phyloP scores from a whole-genome alignment of 345 rosid genomes.

The Triadica sebifera region DNA sequence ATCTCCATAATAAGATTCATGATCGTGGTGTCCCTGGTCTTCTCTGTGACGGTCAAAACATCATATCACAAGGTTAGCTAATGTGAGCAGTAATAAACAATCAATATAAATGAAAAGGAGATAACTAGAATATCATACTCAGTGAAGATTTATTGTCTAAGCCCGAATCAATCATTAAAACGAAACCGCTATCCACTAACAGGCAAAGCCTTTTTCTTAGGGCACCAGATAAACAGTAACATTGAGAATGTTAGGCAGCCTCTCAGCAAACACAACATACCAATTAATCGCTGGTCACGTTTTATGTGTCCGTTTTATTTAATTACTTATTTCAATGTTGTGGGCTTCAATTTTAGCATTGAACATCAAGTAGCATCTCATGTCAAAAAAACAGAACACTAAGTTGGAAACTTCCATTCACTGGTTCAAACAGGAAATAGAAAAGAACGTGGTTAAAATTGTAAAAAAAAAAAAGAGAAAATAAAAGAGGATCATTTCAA shows the following conservation, averaged over 20 bases:
- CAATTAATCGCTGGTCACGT: too few relatives aligned
- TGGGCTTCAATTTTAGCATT: too few relatives aligned
- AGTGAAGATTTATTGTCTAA: background rate
- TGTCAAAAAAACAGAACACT: too few relatives aligned
- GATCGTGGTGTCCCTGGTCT: conserved; percentile 88
- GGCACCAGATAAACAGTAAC: background rate
- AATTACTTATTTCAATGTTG: too few relatives aligned
- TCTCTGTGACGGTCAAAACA: conserved; percentile 49
- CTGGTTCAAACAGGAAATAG: too few relatives aligned
- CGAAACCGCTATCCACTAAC: background rate
- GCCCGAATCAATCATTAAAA: background rate
- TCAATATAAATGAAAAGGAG: background rate
- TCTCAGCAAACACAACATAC: background rate
- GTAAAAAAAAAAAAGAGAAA: too few relatives aligned
- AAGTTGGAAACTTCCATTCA: too few relatives aligned
- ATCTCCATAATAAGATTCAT: conserved; percentile 98
- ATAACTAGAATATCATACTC: background rate
- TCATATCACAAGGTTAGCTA: conserved; percentile 11
- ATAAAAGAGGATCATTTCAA: too few relatives aligned
- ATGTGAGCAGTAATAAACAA: conserved; percentile 1
- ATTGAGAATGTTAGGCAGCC: background rate
- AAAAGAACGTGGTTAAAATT: too few relatives aligned
- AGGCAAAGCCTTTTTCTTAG: background rate
- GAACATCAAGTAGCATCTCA: too few relatives aligned
- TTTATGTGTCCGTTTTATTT: too few relatives aligned